These are phyloP conservation scores for Diaporthe eres DNA, from an alignment of 2,329 filamentous ascomycete genomes.

Conservation along the genomic window DNA sequence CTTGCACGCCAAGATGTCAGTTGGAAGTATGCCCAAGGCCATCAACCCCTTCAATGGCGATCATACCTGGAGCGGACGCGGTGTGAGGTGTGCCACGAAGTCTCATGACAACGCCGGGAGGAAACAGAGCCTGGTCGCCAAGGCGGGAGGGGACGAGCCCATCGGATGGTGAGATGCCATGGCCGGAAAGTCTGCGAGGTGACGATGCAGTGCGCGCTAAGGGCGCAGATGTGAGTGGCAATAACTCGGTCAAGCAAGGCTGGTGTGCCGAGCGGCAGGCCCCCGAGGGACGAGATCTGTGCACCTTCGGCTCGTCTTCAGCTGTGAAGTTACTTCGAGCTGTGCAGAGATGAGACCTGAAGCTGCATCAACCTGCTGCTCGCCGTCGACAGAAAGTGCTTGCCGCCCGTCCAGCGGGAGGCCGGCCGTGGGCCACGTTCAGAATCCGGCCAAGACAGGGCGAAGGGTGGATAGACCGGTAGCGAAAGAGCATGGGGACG, in stretches of 20 bases:
- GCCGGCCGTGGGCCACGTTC: not conserved
- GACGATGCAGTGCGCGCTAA: constrained; percentile 22
- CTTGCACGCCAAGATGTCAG: constrained; percentile 24
- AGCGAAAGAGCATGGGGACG: constrained; percentile 1
- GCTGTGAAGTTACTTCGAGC: not conserved
- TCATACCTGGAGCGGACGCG: constrained; percentile 31
- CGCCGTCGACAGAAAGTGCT: not conserved
- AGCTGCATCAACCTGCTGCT: not conserved
- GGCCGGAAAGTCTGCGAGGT: constrained; percentile 10
- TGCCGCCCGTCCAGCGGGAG: not conserved
- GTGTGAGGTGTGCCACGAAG: constrained; percentile 10
- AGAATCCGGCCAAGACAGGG: not conserved
- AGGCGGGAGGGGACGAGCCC: constrained; percentile 9
- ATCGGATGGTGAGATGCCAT: constrained; percentile 32
- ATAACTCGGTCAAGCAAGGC: not conserved
- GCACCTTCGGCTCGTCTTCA: not conserved
- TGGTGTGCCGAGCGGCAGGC: not conserved
- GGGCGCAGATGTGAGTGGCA: not conserved
- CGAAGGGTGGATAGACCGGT: not conserved
- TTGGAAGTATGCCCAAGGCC: constrained; percentile 16
- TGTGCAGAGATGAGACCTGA: not conserved
- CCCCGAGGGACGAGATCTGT: not conserved
- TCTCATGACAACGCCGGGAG: constrained; percentile 21
- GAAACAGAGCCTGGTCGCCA: constrained; percentile 1
- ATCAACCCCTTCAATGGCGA: constrained; percentile 40